A percentile compares a stretch with the other conserved stretches of the same genome.
These are phyloP conservation scores for Ilyonectria destructans DNA, from an alignment of 2,329 filamentous ascomycete genomes.

Conservation along the genomic window DNA sequence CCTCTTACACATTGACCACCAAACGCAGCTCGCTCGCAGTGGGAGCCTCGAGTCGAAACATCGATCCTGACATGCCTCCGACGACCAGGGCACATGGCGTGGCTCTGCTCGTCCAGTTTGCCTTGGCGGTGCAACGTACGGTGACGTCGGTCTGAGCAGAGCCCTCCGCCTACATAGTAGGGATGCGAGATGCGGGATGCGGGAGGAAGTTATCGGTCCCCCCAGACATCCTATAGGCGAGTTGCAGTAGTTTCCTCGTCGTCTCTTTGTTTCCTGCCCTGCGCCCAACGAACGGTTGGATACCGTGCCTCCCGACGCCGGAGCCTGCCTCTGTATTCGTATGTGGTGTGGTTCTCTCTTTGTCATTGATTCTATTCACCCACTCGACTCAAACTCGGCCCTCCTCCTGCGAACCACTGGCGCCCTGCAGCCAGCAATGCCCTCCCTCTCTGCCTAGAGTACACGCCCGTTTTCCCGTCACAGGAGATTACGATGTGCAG, in stretches of 20 bases:
- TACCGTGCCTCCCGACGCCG: constrained; percentile 26
- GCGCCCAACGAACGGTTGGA: constrained; percentile 14
- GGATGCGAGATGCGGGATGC: background rate
- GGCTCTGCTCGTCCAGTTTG: constrained; percentile 37
- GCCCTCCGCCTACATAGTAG: constrained; percentile 1
- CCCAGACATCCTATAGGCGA: constrained; percentile 38
- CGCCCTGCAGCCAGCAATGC: constrained; percentile 28
- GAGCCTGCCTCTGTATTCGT: constrained; percentile 22
- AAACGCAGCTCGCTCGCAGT: background rate
- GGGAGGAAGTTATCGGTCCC: constrained; percentile 36
- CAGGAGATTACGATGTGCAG: constrained; percentile 36
- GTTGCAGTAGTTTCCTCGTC: constrained; percentile 1
- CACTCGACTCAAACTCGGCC: background rate
- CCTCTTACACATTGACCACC: constrained; percentile 11
- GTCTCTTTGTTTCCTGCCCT: constrained; percentile 15
- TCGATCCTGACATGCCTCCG: constrained; percentile 36
- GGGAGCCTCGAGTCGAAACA: constrained; percentile 37
- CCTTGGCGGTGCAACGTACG: constrained; percentile 44
- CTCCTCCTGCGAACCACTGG: constrained; percentile 11
- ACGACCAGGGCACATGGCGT: constrained; percentile 42
- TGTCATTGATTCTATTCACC: background rate
- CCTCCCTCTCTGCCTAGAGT: constrained; percentile 12
- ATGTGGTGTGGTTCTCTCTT: constrained; percentile 1
- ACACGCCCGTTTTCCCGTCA: constrained; percentile 28
- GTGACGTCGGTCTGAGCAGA: constrained; percentile 48